Base-by-base conservation (phyloP, 352 stramenopile genomes). In the Pythium grandisporangium region DNA sequence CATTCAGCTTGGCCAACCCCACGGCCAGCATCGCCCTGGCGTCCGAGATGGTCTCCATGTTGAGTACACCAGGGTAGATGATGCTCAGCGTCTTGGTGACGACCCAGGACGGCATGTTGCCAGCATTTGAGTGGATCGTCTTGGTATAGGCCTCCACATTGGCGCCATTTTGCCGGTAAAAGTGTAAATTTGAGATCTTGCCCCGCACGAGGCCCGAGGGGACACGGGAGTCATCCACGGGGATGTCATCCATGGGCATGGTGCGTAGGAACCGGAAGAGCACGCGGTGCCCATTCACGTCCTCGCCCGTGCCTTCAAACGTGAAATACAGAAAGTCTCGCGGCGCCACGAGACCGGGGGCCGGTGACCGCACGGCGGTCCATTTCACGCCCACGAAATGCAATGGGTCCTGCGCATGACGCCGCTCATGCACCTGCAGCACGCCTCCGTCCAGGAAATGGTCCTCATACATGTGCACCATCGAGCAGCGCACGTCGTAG, bases 381-480 rank as follows among this genome's bases (percentile, higher is more conserved):
- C 63, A 74, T 24, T 70, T 70, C 21, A 79, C 24, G 26, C 66
- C 66, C 1, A 75, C 63, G 35, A 70, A 79, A 19, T 51, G 57
- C 27, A 73, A 67, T 24, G 61, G 55, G 16, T 79, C 66, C 4
- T 70, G 53, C 5, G 10, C n/a, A 2, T 56, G 66, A 19, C 50
- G 48, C 11, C 49, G 55, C 46, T 61, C 37, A 35, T 61, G 49
- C 12, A 51, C 56, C 20, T 79, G 60, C 26, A 79, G 42, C 16
- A 79, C 51, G n/a, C 35, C 66, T 25, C 53, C 64, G 44, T 73
- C 66, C 17, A 81, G 40, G 41, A 78, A 75, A 21, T 61, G 35
- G 16, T 63, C 50, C 35, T 70, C 56, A 44, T 74, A 73, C 43
- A 79, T 41, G 30, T 72, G 58, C 8, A 59, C 63, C 26, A 63